A percentile compares a stretch with the other conserved stretches of the same genome.
phyloP scores from a whole-genome alignment of 2,329 filamentous ascomycete species.

The Diplodia scrobiculata region DNA sequence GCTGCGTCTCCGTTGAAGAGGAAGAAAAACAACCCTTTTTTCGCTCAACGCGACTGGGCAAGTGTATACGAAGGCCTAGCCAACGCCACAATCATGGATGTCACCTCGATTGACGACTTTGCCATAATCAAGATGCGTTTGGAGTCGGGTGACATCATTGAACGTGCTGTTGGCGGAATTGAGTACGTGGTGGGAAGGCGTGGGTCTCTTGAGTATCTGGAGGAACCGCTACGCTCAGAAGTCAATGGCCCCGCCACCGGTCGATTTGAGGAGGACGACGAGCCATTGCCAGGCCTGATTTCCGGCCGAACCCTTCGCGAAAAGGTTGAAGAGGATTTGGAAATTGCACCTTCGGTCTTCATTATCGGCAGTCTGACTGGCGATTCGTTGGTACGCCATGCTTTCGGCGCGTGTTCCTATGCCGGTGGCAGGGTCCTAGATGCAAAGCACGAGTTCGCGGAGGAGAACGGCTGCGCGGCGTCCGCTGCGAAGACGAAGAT shows the following conservation, averaged over 20 bases:
- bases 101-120: constrained; percentile 34
- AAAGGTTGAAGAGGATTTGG: constrained; percentile 56
- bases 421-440: constrained; percentile 56
- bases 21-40: constrained; percentile 50
- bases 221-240: constrained; percentile 51
- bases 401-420: constrained; percentile 61
- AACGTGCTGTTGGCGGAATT: constrained; percentile 52
- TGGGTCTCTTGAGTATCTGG: constrained; percentile 58
- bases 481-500: constrained; percentile 19
- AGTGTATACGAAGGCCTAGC: constrained; percentile 58
- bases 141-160: constrained; percentile 48
- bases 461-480: constrained; percentile 32
- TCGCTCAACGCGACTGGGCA: constrained; percentile 54
- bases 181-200: constrained; percentile 61
- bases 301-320: constrained; percentile 57
- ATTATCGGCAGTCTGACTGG: constrained; percentile 62
- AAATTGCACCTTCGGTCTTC: constrained; percentile 58
- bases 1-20: constrained; percentile 30
- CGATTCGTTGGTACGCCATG: constrained; percentile 62
- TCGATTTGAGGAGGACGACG: constrained; percentile 2
- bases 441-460: constrained; percentile 35
- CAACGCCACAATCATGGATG: constrained; percentile 53
- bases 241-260: constrained; percentile 42
- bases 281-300: constrained; percentile 42
- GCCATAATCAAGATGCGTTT: constrained; percentile 50